Percentiles rank a stretch among this genome's conserved stretches.
Evolutionary conservation across 805 yeast species (phyloP).

Genomic region (Ogataea glucozyma): DNA sequence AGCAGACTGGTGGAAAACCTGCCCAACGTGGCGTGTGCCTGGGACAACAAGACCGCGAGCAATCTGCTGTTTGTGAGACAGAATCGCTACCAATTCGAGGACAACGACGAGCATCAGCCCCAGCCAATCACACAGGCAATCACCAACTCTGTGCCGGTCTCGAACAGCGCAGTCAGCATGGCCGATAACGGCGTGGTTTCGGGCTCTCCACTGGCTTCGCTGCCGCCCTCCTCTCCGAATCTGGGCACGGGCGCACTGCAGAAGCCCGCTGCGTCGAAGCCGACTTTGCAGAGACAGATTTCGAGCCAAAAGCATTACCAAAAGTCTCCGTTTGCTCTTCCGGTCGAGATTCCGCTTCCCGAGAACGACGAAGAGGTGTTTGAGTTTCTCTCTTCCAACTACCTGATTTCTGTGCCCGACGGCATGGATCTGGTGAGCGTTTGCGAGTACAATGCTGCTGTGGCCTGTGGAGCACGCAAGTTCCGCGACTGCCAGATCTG

Average conservation of each 20-base stretch:
- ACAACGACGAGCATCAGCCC: slow-evolving; percentile 10
- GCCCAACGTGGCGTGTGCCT: slow-evolving; percentile 51
- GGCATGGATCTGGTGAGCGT: slow-evolving; percentile 53
- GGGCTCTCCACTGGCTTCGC: neutral
- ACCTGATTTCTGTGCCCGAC: slow-evolving; percentile 47
- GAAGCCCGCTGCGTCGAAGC: slow-evolving; percentile 18
- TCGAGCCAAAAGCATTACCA: slow-evolving; percentile 18
- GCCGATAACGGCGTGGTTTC: neutral
- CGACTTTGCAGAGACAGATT: slow-evolving; percentile 19
- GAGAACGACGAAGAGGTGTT: slow-evolving; percentile 46
- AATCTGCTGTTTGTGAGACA: slow-evolving; percentile 56
- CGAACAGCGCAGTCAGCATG: neutral
- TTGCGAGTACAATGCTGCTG: slow-evolving; percentile 56
- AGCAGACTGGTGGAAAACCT: slow-evolving; percentile 51
- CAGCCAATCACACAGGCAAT: slow-evolving; percentile 14
- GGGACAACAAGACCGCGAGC: slow-evolving; percentile 51
- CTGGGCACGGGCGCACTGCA: slow-evolving; percentile 10
- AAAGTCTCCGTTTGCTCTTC: slow-evolving; percentile 38
- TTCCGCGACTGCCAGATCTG: slow-evolving; percentile 63
- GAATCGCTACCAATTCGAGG: slow-evolving; percentile 44
- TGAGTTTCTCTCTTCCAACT: slow-evolving; percentile 50
- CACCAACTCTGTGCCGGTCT: slow-evolving; percentile 13
- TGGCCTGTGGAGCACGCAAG: slow-evolving; percentile 52
- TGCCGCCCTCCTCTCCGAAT: slow-evolving; percentile 17
- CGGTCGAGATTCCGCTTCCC: slow-evolving; percentile 44